Base-by-base conservation (phyloP, 306 rosid genomes). In the Cajanus cajan region DNA sequence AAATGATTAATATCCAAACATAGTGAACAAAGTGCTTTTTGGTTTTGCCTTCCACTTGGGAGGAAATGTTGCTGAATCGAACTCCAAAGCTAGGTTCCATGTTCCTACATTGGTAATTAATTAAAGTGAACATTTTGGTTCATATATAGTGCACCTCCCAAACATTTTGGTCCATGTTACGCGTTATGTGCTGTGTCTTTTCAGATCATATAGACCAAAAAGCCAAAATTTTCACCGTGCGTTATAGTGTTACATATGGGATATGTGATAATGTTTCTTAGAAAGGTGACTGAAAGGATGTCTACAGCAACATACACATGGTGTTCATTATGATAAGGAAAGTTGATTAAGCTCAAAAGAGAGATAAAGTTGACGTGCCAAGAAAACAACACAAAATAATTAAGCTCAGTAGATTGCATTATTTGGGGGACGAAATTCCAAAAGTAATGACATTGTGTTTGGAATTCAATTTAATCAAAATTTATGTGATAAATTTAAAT, bases 151-250 rank as follows among this genome's bases (percentile, higher is more conserved):
- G 59, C 61, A 69, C 18, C 61, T 59, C 78, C 73, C 62, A 78
- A 79, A 59, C 83, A 78, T 70, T 69, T 43, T 82, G 37, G 73
- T 19, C 84, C 79, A 69, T 51, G 52, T 68, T 72, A 22, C 45
- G 55, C 71, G 84, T 74, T 73, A 7, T 75, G 68, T 85, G 89
- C 8, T 28, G 68, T 64, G 59, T 61, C 89, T 85, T 85, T 85
- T 70, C 80, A 70, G 7, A 78, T 62, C 88, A 81, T 52, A 52
- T 19, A 74, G 64, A 65, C 79, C 79, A 39, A 74, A 85, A 78
- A 61, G 69, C 65, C 10, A 44, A 65, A 44, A 57, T 31, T 8
- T 37, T 66, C 74, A 85, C 65, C 69, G 14, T 50, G 78, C 82
- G 82, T 63, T 48, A 36, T 45, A 6, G 47, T 77, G 43, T 59